Percentiles rank a stretch among this genome's conserved stretches.
Conservation (phyloP, 352 stramenopile species). For the Phytophthora pluvialis region DNA sequence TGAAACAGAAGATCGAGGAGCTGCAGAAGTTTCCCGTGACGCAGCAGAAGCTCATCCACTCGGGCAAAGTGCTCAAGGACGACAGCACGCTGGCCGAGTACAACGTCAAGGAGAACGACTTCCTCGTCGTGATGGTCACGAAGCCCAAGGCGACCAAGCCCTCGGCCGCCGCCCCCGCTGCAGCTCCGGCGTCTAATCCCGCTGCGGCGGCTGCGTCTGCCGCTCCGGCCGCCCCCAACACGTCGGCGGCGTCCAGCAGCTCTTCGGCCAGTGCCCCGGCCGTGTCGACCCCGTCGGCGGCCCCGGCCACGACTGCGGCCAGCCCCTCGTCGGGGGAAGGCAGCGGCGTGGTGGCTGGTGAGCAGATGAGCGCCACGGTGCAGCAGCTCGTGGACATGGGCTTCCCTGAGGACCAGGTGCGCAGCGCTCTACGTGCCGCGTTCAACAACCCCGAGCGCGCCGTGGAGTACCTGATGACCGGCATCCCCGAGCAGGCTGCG, state of each 20-base stretch:
- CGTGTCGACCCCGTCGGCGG: slow-evolving; percentile 69
- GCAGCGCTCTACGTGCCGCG: slow-evolving; percentile 73
- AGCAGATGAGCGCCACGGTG: slow-evolving; percentile 63
- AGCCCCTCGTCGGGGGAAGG: slow-evolving; percentile 25
- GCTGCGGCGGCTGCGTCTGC: slow-evolving; percentile 22
- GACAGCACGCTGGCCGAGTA: slow-evolving; percentile 82
- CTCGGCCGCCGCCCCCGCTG: slow-evolving; percentile 40
- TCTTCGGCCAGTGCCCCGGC: slow-evolving; percentile 61
- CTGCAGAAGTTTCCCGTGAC: slow-evolving; percentile 71
- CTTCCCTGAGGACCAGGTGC: slow-evolving; percentile 88
- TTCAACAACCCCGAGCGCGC: slow-evolving; percentile 90
- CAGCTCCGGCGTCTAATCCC: slow-evolving; percentile 42
- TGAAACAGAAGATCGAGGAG: slow-evolving; percentile 85
- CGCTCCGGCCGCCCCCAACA: slow-evolving; percentile 52
- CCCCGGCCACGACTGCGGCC: slow-evolving; percentile 47
- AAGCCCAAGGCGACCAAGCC: slow-evolving; percentile 80
- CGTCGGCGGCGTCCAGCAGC: slow-evolving; percentile 76
- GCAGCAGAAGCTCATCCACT: slow-evolving; percentile 89
- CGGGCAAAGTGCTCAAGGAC: slow-evolving; percentile 90
- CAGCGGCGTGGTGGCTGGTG: slow-evolving; percentile 28
- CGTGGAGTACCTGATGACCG: slow-evolving; percentile 91
- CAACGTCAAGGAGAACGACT: slow-evolving; percentile 90
- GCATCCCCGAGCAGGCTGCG: slow-evolving; percentile 68
- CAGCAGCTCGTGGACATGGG: slow-evolving; percentile 88
- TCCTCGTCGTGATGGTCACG: slow-evolving; percentile 89